Evolutionary conservation across 2,329 filamentous ascomycete genomes (phyloP).

Genomic region (Neopestalotiopsis rosae): DNA sequence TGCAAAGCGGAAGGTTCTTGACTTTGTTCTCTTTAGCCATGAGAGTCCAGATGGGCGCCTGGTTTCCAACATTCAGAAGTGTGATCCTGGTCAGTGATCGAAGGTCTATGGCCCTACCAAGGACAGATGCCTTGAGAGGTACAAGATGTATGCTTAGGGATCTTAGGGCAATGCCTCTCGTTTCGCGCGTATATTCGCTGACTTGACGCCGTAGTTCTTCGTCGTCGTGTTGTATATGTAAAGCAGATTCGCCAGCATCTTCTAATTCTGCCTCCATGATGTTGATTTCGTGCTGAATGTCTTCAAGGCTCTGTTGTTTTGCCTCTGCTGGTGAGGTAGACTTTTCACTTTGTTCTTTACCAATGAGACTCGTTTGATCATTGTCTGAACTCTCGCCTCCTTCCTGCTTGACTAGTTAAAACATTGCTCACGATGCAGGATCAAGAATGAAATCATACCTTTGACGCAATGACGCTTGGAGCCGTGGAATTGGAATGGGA

Average conservation of each 20-base stretch:
- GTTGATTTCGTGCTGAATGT: slow-evolving; percentile 41
- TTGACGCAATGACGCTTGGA: slow-evolving; percentile 6
- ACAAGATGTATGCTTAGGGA: slow-evolving; percentile 62
- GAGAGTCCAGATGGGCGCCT: slow-evolving; percentile 64
- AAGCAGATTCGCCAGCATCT: slow-evolving; percentile 34
- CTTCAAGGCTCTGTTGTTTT: slow-evolving; percentile 32
- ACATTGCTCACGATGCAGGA: neutral
- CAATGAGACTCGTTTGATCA: neutral
- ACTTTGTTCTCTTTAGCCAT: slow-evolving; percentile 59
- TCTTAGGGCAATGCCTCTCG: slow-evolving; percentile 62
- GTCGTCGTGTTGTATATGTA: slow-evolving; percentile 22
- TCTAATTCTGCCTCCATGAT: slow-evolving; percentile 43
- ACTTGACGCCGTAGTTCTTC: slow-evolving; percentile 36
- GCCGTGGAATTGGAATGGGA: slow-evolving; percentile 8
- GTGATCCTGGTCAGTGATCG: slow-evolving; percentile 61
- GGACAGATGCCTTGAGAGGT: slow-evolving; percentile 62
- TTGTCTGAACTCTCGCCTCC: neutral
- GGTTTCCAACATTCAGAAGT: slow-evolving; percentile 67
- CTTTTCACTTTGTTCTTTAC: neutral
- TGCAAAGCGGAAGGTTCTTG: slow-evolving; percentile 56
- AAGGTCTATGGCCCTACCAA: slow-evolving; percentile 62
- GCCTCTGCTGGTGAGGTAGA: slow-evolving; percentile 25
- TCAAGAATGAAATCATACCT: neutral
- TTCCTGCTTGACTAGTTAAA: slow-evolving; percentile 1
- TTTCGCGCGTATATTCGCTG: slow-evolving; percentile 60